Conservation (phyloP, 2,329 filamentous ascomycete genomes). For the Orbilia quercus region DNA sequence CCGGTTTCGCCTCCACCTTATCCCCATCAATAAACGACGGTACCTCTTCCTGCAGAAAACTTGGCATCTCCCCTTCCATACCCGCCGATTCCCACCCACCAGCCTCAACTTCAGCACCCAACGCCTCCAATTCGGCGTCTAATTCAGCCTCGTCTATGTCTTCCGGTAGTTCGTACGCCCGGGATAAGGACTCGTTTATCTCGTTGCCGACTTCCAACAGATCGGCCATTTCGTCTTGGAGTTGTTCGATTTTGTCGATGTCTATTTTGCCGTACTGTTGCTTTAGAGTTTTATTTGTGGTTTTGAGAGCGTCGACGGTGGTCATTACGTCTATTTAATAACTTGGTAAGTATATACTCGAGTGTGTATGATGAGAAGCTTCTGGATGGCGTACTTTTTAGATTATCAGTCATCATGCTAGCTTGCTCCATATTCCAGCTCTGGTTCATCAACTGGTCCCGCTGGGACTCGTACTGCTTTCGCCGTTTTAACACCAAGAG, state of each 20-base stretch:
- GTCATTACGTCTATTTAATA: slow-evolving; percentile 79
- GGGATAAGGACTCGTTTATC: slow-evolving; percentile 91
- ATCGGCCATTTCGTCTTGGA: slow-evolving; percentile 99
- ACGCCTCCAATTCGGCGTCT: slow-evolving; percentile 92
- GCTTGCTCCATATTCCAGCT: slow-evolving; percentile 99
- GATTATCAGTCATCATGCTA: slow-evolving; percentile 97
- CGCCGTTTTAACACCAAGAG: slow-evolving; percentile 92
- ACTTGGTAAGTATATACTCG: slow-evolving; percentile 7
- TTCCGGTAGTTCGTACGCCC: slow-evolving; percentile 94
- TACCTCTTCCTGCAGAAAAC: slow-evolving; percentile 88
- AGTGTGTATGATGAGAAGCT: slow-evolving; percentile 1
- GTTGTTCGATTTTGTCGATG: slow-evolving; percentile 93
- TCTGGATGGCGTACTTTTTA: slow-evolving; percentile 71
- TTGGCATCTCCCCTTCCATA: slow-evolving; percentile 72
- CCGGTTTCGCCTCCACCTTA: slow-evolving; percentile 76
- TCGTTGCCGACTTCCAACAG: slow-evolving; percentile 97
- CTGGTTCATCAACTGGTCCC: slow-evolving; percentile 91
- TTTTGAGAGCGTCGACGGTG: slow-evolving; percentile 97
- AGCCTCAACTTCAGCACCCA: slow-evolving; percentile 93
- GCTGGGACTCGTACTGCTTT: slow-evolving; percentile 92
- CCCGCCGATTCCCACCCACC: slow-evolving; percentile 74
- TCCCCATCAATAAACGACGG: slow-evolving; percentile 94
- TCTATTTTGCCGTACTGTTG: slow-evolving; percentile 98
- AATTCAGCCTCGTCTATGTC: slow-evolving; percentile 97
- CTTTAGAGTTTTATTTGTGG: slow-evolving; percentile 89